phyloP scores from a whole-genome alignment of 1,139 yeast genomes.

The Yamadazyma triangularis region DNA sequence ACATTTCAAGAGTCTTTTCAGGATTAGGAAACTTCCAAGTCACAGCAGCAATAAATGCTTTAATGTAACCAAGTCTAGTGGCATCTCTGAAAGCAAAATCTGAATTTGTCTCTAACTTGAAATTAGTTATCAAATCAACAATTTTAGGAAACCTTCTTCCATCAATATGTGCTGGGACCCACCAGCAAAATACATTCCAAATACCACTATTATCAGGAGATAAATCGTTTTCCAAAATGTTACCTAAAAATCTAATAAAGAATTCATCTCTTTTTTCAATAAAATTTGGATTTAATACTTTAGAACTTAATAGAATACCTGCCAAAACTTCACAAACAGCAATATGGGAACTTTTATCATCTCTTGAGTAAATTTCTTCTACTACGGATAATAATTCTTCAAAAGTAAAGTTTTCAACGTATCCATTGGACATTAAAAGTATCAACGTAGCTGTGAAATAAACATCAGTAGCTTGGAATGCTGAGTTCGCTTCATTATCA shows the following conservation, averaged over 20 bases:
- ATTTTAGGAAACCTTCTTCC: conserved; percentile 61
- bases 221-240: conserved; percentile 54
- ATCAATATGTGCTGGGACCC: conserved; percentile 66
- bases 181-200: conserved; percentile 78
- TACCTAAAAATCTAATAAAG: conserved; percentile 37
- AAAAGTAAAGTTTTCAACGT: conserved; percentile 25
- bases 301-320: conserved; percentile 52
- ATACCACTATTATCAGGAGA: conserved; percentile 73
- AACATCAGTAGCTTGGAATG: conserved; percentile 61
- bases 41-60: conserved; percentile 49
- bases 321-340: conserved; percentile 57
- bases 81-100: conserved; percentile 69
- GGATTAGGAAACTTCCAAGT: conserved; percentile 58
- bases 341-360: conserved; percentile 63
- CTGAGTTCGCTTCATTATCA: conserved; percentile 59
- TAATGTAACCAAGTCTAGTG: conserved; percentile 55
- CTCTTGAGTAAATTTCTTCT: conserved; percentile 48
- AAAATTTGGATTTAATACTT: conserved; percentile 22
- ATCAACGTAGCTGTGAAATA: conserved; percentile 45
- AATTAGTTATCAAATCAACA: conserved; percentile 41
- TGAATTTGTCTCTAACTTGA: conserved; percentile 47
- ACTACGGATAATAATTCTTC: conserved; percentile 50
- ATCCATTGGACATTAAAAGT: conserved; percentile 41
- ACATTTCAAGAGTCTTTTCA: conserved; percentile 41
- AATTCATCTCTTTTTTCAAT: conserved; percentile 41